Evolutionary conservation across 108 stramenopile species (phyloP), one percentile per base, ranked within the genome.

Genomic region (Pseudonitzschia pungens): DNA sequence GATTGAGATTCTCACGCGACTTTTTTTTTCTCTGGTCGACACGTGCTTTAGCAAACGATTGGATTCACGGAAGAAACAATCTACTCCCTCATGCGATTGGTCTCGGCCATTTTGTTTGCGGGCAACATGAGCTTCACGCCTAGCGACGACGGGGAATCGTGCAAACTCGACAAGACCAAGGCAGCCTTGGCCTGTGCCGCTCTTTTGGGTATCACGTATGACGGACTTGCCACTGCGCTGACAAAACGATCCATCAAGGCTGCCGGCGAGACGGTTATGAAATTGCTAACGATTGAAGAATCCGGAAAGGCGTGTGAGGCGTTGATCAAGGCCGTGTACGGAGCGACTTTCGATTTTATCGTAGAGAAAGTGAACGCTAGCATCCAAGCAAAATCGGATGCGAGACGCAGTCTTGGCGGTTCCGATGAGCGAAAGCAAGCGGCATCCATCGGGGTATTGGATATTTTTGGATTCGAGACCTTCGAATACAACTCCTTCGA

Each of bases 391-490:
- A 51, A 52, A 40, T 36, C 69, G 36, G 72, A 71, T 18, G 48
- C 67, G 22, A 54, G 65, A 40, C 75, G 48, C 10, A 67, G 44
- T 48, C 43, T 63, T 40, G 62, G 33, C 15, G 54, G 63, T 26
- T 52, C 72, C 20, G 44, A 26, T 26, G 67, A 51, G 27, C 71
- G 68, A 60, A 66, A 52, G 10, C 5, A 8, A 29, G 50, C 22
- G 6, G 85, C 85, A 26, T 97, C 96, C 57, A 97, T 97, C 64
- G 96, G 97, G 69, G 97, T 98, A 11, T 75, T 97, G 7, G 97
- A 98, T 72, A 98, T 98, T 32, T 99, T 97, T 78, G 98, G 98
- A 20, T 99, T 99, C 71, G 98, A 99, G 73, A 91, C 96, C 57
- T 94, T 94, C 63, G 79, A 91, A 60, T 71, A 69, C 59, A 91